These are phyloP conservation scores for Astrothelium subdiscretum DNA, from an alignment of 495 filamentous ascomycete genomes.

Conservation along the genomic window DNA sequence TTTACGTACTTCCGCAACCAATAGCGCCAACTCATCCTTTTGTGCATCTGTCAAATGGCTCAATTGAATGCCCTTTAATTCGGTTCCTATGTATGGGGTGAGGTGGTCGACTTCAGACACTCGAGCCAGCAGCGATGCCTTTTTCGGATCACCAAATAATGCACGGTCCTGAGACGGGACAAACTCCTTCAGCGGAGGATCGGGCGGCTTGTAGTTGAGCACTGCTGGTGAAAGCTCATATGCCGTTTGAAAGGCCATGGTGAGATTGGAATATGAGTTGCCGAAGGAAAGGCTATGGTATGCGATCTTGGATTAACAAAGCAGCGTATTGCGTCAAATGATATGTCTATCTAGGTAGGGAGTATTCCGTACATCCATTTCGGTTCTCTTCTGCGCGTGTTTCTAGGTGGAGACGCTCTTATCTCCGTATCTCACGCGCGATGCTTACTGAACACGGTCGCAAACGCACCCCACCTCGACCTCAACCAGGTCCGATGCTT, in stretches of 20 bases:
- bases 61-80: slow-evolving; percentile 34
- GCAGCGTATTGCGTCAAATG: neutral
- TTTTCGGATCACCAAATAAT: slow-evolving; percentile 4
- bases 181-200: slow-evolving; percentile 5
- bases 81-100: slow-evolving; percentile 34
- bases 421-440: neutral
- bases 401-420: neutral
- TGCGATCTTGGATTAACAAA: neutral
- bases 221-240: slow-evolving; percentile 1
- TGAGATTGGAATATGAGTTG: neutral
- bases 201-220: neutral
- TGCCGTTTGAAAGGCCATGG: neutral
- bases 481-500: too few species aligned
- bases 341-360: neutral
- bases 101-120: slow-evolving; percentile 17
- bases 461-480: neutral
- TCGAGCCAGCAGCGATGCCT: slow-evolving; percentile 1
- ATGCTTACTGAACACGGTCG: neutral
- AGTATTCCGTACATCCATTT: neutral
- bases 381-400: neutral
- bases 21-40: slow-evolving; percentile 34
- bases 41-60: slow-evolving; percentile 28
- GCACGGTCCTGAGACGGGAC: slow-evolving; percentile 1
- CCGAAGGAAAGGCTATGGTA: neutral
- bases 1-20: slow-evolving; percentile 27